A percentile compares a stretch with the other conserved stretches of the same genome.
phyloP scores from a whole-genome alignment of 371 early-diverging fungal genomes.

The Mucor saturninus region DNA sequence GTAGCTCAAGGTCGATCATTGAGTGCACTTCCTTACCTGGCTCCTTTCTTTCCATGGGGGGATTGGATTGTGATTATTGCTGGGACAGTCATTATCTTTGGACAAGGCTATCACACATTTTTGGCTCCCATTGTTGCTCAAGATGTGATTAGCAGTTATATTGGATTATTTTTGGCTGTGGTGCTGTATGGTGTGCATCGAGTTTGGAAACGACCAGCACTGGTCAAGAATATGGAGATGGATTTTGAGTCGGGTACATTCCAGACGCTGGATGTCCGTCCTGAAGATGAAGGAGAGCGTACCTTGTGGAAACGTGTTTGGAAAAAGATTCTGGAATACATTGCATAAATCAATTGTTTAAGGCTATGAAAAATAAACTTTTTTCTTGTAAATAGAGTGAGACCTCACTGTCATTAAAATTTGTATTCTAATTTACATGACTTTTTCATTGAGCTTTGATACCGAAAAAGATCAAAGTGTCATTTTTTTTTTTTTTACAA shows the following conservation, averaged over 20 bases:
- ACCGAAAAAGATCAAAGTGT: too few relatives aligned
- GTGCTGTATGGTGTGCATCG: slow-evolving; percentile 61
- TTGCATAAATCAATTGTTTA: slow-evolving; percentile 25
- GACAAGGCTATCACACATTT: slow-evolving; percentile 66
- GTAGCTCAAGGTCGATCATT: slow-evolving; percentile 69
- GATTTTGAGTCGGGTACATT: slow-evolving; percentile 50
- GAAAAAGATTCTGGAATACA: slow-evolving; percentile 27
- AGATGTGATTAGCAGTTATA: slow-evolving; percentile 54
- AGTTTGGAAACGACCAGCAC: slow-evolving; percentile 33
- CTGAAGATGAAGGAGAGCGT: slow-evolving; percentile 27
- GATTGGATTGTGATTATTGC: slow-evolving; percentile 69
- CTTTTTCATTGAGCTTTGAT: too few relatives aligned
- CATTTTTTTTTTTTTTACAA: too few relatives aligned
- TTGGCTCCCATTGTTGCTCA: slow-evolving; percentile 49
- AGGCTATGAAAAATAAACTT: too few relatives aligned
- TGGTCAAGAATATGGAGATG: slow-evolving; percentile 46
- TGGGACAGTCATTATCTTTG: slow-evolving; percentile 65
- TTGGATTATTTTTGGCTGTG: slow-evolving; percentile 57
- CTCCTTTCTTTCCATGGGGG: slow-evolving; percentile 73
- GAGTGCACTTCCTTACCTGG: slow-evolving; percentile 70
- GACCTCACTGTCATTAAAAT: too few relatives aligned
- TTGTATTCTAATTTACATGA: too few relatives aligned
- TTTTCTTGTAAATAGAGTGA: too few relatives aligned
- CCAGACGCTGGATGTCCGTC: slow-evolving; percentile 27
- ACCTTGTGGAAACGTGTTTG: slow-evolving; percentile 27